phyloP scores from a whole-genome alignment of 345 rosid species.

The Cardamine chenopodiifolia region DNA sequence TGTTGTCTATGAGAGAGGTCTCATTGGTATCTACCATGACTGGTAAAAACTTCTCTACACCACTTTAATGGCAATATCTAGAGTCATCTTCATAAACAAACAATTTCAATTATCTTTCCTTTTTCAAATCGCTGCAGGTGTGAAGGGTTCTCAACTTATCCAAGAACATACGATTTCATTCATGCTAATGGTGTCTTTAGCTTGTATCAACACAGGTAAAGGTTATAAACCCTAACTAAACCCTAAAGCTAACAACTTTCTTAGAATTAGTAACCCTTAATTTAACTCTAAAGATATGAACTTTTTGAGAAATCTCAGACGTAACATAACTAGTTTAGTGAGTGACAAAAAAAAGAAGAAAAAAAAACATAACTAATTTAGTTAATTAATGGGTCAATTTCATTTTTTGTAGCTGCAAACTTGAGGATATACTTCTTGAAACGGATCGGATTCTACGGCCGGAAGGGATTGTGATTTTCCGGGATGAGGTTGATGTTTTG shows the following conservation, averaged over 20 bases:
- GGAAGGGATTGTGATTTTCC: slow-evolving; percentile 75
- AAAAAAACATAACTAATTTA: no score
- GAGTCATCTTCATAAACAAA: background rate
- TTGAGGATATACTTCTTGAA: slow-evolving; percentile 88
- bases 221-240: slow-evolving; percentile 1
- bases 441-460: slow-evolving; percentile 92
- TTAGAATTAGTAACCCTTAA: background rate
- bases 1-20: slow-evolving; percentile 86
- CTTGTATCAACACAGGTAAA: slow-evolving; percentile 68
- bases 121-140: slow-evolving; percentile 58
- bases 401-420: slow-evolving; percentile 57
- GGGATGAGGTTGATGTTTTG: slow-evolving; percentile 81
- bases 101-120: background rate
- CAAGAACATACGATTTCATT: slow-evolving; percentile 91
- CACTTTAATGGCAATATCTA: no score
- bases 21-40: slow-evolving; percentile 92
- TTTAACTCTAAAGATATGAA: background rate
- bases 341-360: no score
- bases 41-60: slow-evolving; percentile 55
- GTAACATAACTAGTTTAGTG: no score
- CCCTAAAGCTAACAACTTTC: slow-evolving; percentile 21
- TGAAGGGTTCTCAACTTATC: slow-evolving; percentile 98
- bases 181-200: slow-evolving; percentile 83
- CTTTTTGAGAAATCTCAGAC: no score
- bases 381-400: slow-evolving; percentile 1